These are phyloP conservation scores for Aspergillus cejpii DNA, from an alignment of 2,329 filamentous ascomycete species.

Conservation along the genomic window DNA sequence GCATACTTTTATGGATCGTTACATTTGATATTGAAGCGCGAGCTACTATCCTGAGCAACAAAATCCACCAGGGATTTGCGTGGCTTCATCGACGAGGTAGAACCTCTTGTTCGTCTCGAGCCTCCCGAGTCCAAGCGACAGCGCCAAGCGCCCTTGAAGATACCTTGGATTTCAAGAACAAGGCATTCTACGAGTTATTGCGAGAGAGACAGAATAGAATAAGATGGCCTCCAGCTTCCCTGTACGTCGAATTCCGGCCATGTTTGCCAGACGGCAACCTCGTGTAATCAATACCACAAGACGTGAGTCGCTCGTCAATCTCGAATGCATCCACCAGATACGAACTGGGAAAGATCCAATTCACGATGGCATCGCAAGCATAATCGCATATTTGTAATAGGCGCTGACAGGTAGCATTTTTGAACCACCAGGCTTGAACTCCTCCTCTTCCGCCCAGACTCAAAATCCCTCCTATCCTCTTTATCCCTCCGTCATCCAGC, in stretches of 20 bases:
- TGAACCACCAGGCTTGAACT: slow-evolving; percentile 28
- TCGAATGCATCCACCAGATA: slow-evolving; percentile 1
- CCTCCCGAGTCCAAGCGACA: slow-evolving; percentile 19
- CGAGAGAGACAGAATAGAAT: not conserved
- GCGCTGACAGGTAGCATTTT: not conserved
- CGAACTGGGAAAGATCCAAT: not conserved
- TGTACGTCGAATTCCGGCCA: slow-evolving; percentile 28
- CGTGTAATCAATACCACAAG: slow-evolving; percentile 24
- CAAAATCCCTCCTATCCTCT: slow-evolving; percentile 45
- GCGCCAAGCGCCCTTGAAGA: slow-evolving; percentile 10
- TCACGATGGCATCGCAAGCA: not conserved
- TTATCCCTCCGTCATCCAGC: slow-evolving; percentile 71
- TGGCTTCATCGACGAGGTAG: slow-evolving; percentile 18
- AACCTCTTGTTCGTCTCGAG: slow-evolving; percentile 22
- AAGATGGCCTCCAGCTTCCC: slow-evolving; percentile 34
- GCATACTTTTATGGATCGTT: slow-evolving; percentile 15
- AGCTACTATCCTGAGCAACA: slow-evolving; percentile 3
- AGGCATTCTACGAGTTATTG: not conserved
- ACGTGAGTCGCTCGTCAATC: slow-evolving; percentile 29
- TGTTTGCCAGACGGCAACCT: slow-evolving; percentile 33
- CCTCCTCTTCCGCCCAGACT: slow-evolving; percentile 28
- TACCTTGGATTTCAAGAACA: not conserved
- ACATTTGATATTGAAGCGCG: slow-evolving; percentile 6
- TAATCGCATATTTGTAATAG: not conserved
- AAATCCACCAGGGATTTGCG: slow-evolving; percentile 13